Evolutionary conservation across 257 asterid species (phyloP), one percentile per base, ranked within the genome.

Genomic region (Salvia hispanica): DNA sequence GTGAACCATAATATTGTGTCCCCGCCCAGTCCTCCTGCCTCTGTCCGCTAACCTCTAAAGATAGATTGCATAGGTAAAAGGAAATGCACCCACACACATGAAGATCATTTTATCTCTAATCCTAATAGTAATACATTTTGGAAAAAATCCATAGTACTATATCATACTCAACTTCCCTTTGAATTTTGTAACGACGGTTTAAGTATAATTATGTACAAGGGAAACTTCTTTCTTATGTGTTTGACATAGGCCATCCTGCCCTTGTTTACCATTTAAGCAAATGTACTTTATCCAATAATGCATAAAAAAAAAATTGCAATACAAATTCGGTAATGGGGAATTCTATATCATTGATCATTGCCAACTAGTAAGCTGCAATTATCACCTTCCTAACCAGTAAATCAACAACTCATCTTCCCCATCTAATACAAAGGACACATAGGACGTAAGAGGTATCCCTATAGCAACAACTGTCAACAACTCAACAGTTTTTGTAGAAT

Each of bases 81-180:
- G 65, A 25, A 51, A 59, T 3, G 28, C 21, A 39, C 2, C 33
- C 10, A 50, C 52, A 60, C 9, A 40, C 62, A 50, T 9, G 9
- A 31, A 50, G 18, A 50, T 50, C 12, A 7, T 34, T 9, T 0
- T 62, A 10, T 42, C 7, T 10, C 40, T 28, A 45, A 62, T 21
- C 2, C 31, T 25, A 25, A 25, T 25, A 25, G 31, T 25, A 25
- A 31, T 14, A 16, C 54, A 40, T 14, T 33, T 14, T 9, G 5
- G 28, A 25, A 46, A 45, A 45, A 57, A 2, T 4, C 59, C 39
- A 9, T n/a, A 13, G 16, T 47, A 18, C 21, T 18, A 0, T 11
- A n/a, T 14, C 3, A 68, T 48, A 18, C 14, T 36, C 59, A 65
- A 18, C 48, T 58, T 48, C 63, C 50, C 18, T 43, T 46, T 47